Conservation (phyloP, 164 flowering plant species). For the Macadamia integrifolia region DNA sequence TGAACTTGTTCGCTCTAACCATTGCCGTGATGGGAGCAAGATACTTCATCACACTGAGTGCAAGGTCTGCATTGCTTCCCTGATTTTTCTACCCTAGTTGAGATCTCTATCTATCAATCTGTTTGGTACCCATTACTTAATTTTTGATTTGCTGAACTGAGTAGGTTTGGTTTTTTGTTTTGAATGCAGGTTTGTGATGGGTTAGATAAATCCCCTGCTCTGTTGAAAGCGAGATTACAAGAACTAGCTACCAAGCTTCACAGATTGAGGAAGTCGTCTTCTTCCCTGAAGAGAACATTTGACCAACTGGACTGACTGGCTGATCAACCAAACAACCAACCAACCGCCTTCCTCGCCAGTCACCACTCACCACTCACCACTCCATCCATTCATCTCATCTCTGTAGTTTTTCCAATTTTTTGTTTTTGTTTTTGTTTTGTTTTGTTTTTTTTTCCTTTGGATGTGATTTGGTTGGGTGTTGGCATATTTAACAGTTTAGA, state of each 20-base stretch:
- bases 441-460: too few relatives aligned
- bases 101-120: background rate
- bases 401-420: too few relatives aligned
- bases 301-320: constrained; percentile 17
- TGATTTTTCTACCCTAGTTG: background rate
- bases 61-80: constrained; percentile 17
- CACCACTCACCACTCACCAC: too few relatives aligned
- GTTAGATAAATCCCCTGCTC: constrained; percentile 20
- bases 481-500: too few relatives aligned
- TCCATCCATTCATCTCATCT: too few relatives aligned
- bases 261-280: constrained; percentile 16
- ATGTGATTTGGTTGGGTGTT: too few relatives aligned
- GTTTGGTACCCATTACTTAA: background rate
- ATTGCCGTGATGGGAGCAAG: constrained; percentile 27
- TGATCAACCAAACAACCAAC: too few relatives aligned
- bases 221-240: constrained; percentile 21
- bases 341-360: too few relatives aligned
- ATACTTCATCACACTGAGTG: constrained; percentile 27
- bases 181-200: constrained; percentile 19
- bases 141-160: background rate
- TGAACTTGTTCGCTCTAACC: constrained; percentile 20
- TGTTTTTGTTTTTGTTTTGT: too few relatives aligned
- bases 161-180: background rate
- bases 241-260: constrained; percentile 25
- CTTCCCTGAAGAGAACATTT: constrained; percentile 21